Conservation (phyloP, 169 alveolate genomes). For the Eimeria necatrix region DNA sequence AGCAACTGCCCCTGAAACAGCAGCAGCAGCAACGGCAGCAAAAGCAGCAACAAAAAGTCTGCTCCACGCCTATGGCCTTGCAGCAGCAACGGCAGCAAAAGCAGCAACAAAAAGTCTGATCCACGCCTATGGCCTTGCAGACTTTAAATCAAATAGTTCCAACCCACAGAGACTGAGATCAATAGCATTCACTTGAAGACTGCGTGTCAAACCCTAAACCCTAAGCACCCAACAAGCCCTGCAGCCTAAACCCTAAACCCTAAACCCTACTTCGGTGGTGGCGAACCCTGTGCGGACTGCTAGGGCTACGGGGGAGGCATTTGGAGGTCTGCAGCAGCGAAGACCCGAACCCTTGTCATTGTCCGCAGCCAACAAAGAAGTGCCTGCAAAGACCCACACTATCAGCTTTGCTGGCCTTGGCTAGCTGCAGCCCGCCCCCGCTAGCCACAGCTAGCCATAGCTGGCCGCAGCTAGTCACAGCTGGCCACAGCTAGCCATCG, state of each 20-base stretch:
- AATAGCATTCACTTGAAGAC: background rate
- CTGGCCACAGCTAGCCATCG: background rate
- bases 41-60: background rate
- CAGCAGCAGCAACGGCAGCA: background rate
- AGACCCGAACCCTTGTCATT: slow-evolving; percentile 19
- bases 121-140: background rate
- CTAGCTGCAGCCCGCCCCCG: background rate
- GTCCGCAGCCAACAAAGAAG: slow-evolving; percentile 28
- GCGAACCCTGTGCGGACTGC: slow-evolving; percentile 36
- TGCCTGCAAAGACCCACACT: background rate
- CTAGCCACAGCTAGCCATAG: background rate
- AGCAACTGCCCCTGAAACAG: slow-evolving; percentile 95
- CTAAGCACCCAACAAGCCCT: background rate
- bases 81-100: background rate
- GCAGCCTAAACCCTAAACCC: slow-evolving; percentile 22
- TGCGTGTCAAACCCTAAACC: background rate
- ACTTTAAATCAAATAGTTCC: background rate
- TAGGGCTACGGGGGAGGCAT: background rate
- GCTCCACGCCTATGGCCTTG: background rate
- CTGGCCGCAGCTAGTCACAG: slow-evolving; percentile 15
- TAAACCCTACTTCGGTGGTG: slow-evolving; percentile 41
- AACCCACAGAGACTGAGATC: background rate
- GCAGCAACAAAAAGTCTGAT: background rate
- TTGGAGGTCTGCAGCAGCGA: slow-evolving; percentile 17
- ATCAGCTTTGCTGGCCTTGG: background rate